phyloP scores from a whole-genome alignment of 495 filamentous ascomycete species.

The Trichoderma reesei region DNA sequence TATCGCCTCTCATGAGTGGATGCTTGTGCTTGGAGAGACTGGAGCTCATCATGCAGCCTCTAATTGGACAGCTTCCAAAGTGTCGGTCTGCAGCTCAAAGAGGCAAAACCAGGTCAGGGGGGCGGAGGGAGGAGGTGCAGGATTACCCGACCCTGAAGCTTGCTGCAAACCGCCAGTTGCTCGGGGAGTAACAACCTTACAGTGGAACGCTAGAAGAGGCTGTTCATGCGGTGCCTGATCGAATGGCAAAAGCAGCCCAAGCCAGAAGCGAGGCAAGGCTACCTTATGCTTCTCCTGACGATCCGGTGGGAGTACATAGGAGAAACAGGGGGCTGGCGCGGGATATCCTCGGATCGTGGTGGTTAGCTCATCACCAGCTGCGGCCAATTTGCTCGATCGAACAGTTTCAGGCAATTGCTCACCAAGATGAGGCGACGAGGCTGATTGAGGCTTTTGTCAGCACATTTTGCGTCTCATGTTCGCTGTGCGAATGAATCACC shows the following conservation, averaged over 20 bases:
- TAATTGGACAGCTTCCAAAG: not conserved
- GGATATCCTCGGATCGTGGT: too few species aligned
- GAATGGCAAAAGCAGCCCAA: not conserved
- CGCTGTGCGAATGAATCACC: not conserved
- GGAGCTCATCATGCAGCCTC: not conserved
- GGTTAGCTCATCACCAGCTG: too few species aligned
- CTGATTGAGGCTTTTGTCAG: not conserved
- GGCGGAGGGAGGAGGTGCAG: not conserved
- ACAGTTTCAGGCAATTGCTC: not conserved
- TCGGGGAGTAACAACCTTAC: too few species aligned
- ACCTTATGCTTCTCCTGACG: too few species aligned
- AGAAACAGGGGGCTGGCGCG: too few species aligned
- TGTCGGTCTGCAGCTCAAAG: constrained; percentile 4
- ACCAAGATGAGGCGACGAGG: not conserved
- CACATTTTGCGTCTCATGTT: not conserved
- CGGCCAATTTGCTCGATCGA: not conserved
- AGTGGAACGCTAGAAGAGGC: too few species aligned
- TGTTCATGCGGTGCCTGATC: not conserved
- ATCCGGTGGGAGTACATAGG: too few species aligned
- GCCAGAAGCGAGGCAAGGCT: too few species aligned
- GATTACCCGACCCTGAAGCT: not conserved
- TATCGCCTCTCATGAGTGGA: not conserved
- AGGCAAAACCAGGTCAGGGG: not conserved
- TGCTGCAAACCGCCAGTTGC: too few species aligned
- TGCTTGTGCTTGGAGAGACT: not conserved